phyloP scores from a whole-genome alignment of 257 asterid species.

The Echites panduratus region DNA sequence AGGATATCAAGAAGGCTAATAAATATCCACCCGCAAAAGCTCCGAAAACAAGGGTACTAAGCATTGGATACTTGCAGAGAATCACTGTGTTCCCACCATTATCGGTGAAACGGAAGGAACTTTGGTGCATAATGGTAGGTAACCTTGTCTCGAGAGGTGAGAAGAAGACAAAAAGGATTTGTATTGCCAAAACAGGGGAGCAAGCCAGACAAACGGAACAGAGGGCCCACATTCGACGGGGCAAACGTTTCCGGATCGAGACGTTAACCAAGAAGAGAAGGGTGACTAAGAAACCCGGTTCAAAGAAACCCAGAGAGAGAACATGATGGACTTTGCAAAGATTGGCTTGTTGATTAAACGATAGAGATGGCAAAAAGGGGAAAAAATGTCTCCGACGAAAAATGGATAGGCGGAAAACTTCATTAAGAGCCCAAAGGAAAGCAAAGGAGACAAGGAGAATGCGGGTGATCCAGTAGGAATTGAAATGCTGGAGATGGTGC shows the following conservation, averaged over 20 bases:
- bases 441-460: slow-evolving; percentile 50
- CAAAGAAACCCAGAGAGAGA: slow-evolving; percentile 57
- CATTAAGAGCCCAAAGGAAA: slow-evolving; percentile 44
- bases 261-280: slow-evolving; percentile 56
- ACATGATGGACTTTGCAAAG: slow-evolving; percentile 62
- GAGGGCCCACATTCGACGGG: slow-evolving; percentile 34
- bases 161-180: slow-evolving; percentile 35
- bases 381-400: slow-evolving; percentile 25
- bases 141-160: slow-evolving; percentile 32
- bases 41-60: slow-evolving; percentile 47
- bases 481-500: slow-evolving; percentile 49
- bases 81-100: slow-evolving; percentile 24
- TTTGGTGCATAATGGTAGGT: slow-evolving; percentile 47
- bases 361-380: slow-evolving; percentile 29
- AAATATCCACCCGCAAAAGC: slow-evolving; percentile 46
- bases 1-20: slow-evolving; percentile 47
- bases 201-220: slow-evolving; percentile 30
- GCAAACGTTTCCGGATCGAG: slow-evolving; percentile 41
- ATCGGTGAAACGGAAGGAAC: slow-evolving; percentile 32
- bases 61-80: slow-evolving; percentile 63
- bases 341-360: slow-evolving; percentile 36
- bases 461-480: slow-evolving; percentile 59
- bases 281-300: slow-evolving; percentile 65
- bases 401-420: slow-evolving; percentile 43
- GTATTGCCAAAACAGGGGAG: slow-evolving; percentile 36